Evolutionary conservation across 2,329 filamentous ascomycete genomes (phyloP).

Genomic region (Clonostachys rhizophaga): DNA sequence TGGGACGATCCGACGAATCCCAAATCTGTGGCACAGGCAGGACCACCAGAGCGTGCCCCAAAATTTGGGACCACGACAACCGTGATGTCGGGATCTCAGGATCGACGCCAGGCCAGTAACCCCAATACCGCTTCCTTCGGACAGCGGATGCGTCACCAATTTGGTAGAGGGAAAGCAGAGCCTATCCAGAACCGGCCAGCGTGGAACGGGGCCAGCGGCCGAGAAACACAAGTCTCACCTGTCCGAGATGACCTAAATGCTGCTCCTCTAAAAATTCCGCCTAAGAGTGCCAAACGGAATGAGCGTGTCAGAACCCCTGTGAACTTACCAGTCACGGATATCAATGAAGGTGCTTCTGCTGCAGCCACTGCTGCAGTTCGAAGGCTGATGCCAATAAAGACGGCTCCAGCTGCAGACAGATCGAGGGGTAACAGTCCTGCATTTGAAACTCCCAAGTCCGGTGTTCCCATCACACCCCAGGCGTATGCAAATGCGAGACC

Average conservation of each 20-base stretch:
- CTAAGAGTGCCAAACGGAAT: constrained; percentile 40
- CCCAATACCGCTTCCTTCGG: constrained; percentile 18
- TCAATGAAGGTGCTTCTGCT: constrained; percentile 20
- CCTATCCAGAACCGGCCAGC: constrained; percentile 43
- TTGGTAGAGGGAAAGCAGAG: constrained; percentile 26
- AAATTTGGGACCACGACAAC: constrained; percentile 11
- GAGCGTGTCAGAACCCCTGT: constrained; percentile 8
- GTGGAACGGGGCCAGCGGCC: constrained; percentile 72
- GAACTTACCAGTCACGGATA: constrained; percentile 12
- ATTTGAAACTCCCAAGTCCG: no score
- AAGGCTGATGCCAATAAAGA: constrained; percentile 25
- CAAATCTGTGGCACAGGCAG: background rate
- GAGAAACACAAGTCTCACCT: constrained; percentile 58
- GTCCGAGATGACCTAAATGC: constrained; percentile 55
- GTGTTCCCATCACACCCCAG: no score
- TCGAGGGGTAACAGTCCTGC: no score
- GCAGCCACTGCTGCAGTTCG: constrained; percentile 20
- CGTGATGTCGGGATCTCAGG: constrained; percentile 12
- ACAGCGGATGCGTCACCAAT: constrained; percentile 22
- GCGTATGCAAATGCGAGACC: no score
- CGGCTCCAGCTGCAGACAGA: constrained; percentile 14
- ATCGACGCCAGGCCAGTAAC: constrained; percentile 12
- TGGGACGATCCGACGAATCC: background rate
- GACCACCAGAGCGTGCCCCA: background rate
- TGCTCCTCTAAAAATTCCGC: constrained; percentile 51